Base-by-base conservation (phyloP, 306 rosid genomes). In the Cucumis sativus region DNA sequence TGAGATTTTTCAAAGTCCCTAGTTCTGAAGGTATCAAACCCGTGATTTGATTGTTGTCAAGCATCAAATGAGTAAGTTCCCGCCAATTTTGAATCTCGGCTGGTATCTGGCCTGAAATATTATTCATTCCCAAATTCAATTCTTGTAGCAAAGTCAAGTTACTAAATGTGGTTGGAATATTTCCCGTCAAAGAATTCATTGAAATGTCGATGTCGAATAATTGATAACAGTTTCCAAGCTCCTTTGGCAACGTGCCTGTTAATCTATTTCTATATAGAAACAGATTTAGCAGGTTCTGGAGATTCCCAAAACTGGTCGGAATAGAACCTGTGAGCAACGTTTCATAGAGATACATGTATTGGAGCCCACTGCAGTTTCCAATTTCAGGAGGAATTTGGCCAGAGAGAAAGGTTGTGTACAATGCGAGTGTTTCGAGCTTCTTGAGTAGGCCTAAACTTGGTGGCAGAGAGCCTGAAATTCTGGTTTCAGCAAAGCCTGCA, bases 401-500 rank as follows among this genome's bases (percentile, higher is more conserved):
- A 1, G 97, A 91, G 77, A 94, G 75, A 14, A 89, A 85, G 16
- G 93, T 78, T 18, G 96, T 91, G 89, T 94, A 94, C 45, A 94
- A 65, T 20, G 98, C 93, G 23, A 94, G 63, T 25, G 95, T 94
- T 45, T 90, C 81, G 54, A 94, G 96, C 76, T 88, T 90, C 80
- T 88, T 88, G 37, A 94, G 80, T 5, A 77, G 86, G 54, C 98
- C 96, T 1, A 94, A 72, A n/a, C 84, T 75, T 39, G 90, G 68
- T 16, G 98, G 97, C 7, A 94, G 84, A 78, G 66, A 84, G n/a
- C 97, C 98, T 4, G 96, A 88, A 41, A 94, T 80, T 61, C 92
- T 89, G 15, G 98, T 94, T 81, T 94, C 98, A 13, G 98, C 97
- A 3, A 94, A 67, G 1, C 98, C 98, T 82, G 91, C 11, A 87